Percentiles rank a stretch among this genome's conserved stretches.
Evolutionary conservation across 306 rosid genomes (phyloP).

Genomic region (Abrus precatorius): DNA sequence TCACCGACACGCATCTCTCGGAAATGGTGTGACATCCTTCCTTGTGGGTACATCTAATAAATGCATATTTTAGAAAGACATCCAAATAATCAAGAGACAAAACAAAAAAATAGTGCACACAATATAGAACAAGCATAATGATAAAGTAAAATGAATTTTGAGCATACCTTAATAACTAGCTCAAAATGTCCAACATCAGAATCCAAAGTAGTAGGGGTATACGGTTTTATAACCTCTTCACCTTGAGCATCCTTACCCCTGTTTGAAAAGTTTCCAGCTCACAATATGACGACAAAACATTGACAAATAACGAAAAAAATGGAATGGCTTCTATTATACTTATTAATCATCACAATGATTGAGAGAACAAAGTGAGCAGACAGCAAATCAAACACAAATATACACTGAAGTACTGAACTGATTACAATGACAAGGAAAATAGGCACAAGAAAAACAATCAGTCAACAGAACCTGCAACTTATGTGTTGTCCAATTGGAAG

Average conservation of each 20-base stretch:
- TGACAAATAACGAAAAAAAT: neutral
- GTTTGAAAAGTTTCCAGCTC: slow-evolving; percentile 47
- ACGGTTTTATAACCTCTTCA: slow-evolving; percentile 90
- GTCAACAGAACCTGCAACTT: slow-evolving; percentile 86
- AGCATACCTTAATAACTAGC: slow-evolving; percentile 85
- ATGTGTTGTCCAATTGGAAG: slow-evolving; percentile 99
- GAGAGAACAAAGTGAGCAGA: slow-evolving; percentile 1
- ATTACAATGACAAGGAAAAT: slow-evolving; percentile 8
- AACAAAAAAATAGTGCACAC: slow-evolving; percentile 31
- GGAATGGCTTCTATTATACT: neutral
- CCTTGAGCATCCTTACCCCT: slow-evolving; percentile 95
- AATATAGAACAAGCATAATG: slow-evolving; percentile 10
- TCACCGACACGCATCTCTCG: slow-evolving; percentile 95
- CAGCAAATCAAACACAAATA: slow-evolving; percentile 28
- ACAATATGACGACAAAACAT: slow-evolving; percentile 26
- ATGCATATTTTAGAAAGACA: slow-evolving; percentile 23
- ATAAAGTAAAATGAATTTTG: slow-evolving; percentile 23
- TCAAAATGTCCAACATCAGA: slow-evolving; percentile 94
- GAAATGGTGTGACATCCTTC: slow-evolving; percentile 99
- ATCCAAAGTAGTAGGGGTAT: slow-evolving; percentile 96
- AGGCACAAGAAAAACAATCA: slow-evolving; percentile 22
- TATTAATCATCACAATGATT: neutral
- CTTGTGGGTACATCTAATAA: slow-evolving; percentile 98
- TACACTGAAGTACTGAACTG: neutral
- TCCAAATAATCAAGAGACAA: slow-evolving; percentile 27